Base-by-base conservation (phyloP, 2,329 filamentous ascomycete species). In the Paraphaeosphaeria minitans region DNA sequence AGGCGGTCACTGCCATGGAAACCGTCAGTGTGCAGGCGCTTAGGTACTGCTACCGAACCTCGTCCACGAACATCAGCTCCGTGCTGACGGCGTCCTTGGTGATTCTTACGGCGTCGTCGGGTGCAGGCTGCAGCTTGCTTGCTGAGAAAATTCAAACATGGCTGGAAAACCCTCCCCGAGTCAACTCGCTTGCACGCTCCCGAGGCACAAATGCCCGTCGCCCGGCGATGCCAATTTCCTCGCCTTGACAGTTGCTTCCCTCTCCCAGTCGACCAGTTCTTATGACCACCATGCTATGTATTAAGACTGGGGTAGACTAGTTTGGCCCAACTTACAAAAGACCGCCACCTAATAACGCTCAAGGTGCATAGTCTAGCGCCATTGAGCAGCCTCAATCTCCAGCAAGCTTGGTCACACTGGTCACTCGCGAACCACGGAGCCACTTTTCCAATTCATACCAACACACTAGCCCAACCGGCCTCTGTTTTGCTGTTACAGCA, bases 381-480 rank as follows among this genome's bases (percentile, higher is more conserved):
- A 6, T n/a, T 24, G 21, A 31, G 19, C 35, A 42, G 53, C 48
- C 31, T 51, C 35, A 42, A 61, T 56, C 53, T 56, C 50, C 55
- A 53, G 41, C 59, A 55, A 39, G 5, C 37, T 14, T 53, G 31
- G 52, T 58, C 57, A 60, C 55, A 57, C 52, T 35, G 49, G 35
- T 41, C 55, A 57, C 52, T 35, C 53, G 35, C 45, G 35, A 53
- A 33, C 53, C 54, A 55, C 42, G 43, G 47, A 10, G 59, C 21
- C 54, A 35, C 27, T 14, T 48, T 56, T 27, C 49, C 41, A 53
- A 46, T 54, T 41, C 51, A 50, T 39, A 55, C 4, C 29, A 52
- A 43, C 46, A 48, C 58, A 48, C 51, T 52, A 31, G 57, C 46
- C 46, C 47, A 48, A 50, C 64, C 61, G 35, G 49, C 16, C 46